Conservation (phyloP, 176 grass and related monocot genomes). For the Sorghum bicolor region DNA sequence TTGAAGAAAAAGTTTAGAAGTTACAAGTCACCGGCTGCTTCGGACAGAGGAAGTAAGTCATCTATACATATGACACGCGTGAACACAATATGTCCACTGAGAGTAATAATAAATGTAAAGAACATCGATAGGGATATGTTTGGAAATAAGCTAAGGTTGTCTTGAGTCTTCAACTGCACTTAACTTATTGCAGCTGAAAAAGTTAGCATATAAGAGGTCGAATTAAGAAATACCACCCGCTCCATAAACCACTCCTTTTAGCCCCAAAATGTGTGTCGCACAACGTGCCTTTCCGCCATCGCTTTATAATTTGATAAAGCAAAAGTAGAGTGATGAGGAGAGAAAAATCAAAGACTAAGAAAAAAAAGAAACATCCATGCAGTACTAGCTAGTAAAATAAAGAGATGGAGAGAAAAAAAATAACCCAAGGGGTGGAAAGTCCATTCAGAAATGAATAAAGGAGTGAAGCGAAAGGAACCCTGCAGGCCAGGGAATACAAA, state of each 20-base stretch:
- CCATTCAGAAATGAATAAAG: constrained; percentile 27
- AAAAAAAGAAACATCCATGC: background rate
- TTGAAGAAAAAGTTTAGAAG: too few relatives aligned
- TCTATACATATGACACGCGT: too few relatives aligned
- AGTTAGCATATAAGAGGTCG: background rate
- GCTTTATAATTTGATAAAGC: constrained; percentile 38
- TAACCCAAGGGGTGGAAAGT: constrained; percentile 24
- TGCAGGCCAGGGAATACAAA: constrained; percentile 21
- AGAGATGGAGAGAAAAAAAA: background rate
- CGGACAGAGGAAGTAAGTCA: too few relatives aligned
- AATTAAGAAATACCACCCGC: constrained; percentile 25
- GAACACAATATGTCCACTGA: background rate
- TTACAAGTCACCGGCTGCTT: too few relatives aligned
- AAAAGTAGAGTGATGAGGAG: constrained; percentile 20
- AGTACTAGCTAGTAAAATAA: background rate
- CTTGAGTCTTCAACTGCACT: constrained; percentile 9
- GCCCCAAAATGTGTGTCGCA: constrained; percentile 27
- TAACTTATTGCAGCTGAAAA: constrained; percentile 19
- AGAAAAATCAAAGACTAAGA: background rate
- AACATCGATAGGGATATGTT: background rate
- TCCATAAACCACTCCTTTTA: constrained; percentile 32
- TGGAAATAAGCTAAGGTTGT: background rate
- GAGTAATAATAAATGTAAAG: background rate
- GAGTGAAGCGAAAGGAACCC: constrained; percentile 45
- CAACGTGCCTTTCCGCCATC: constrained; percentile 24